Evolutionary conservation across 2,329 filamentous ascomycete genomes (phyloP).

Genomic region (Aspergillus floridensis): DNA sequence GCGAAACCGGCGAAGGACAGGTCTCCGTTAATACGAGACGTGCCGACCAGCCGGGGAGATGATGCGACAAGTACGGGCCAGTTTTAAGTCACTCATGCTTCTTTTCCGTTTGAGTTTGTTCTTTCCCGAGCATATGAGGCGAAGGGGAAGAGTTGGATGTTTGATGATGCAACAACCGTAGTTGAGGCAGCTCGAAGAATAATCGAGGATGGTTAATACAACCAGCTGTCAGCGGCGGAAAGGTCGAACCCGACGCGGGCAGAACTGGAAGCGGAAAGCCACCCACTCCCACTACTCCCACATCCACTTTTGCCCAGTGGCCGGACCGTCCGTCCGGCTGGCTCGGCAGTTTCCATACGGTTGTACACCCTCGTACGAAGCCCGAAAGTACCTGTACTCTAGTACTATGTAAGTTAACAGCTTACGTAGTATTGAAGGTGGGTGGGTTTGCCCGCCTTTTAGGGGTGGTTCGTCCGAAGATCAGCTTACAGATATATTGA

Average conservation of each 20-base stretch:
- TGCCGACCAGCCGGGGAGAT: constrained; percentile 15
- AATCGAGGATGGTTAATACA: neutral
- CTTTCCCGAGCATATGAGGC: too few species aligned
- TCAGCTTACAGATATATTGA: neutral
- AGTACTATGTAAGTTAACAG: too few species aligned
- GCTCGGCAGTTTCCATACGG: constrained; percentile 13
- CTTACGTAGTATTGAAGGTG: constrained; percentile 5
- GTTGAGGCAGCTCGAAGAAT: neutral
- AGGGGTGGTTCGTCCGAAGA: neutral
- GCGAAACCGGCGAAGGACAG: constrained; percentile 16
- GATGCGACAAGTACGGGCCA: constrained; percentile 11
- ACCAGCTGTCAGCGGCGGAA: constrained; percentile 13
- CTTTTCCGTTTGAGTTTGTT: neutral
- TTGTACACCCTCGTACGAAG: neutral
- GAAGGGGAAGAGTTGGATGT: neutral
- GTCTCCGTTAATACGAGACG: constrained; percentile 24
- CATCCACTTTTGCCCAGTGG: constrained; percentile 3
- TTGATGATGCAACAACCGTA: constrained; percentile 15
- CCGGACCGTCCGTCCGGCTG: constrained; percentile 16
- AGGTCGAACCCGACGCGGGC: constrained; percentile 6
- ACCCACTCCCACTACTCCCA: constrained; percentile 2
- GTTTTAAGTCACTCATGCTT: constrained; percentile 22
- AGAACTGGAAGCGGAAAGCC: constrained; percentile 21
- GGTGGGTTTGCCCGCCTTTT: constrained; percentile 2
- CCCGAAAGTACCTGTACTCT: too few species aligned